These are phyloP conservation scores for Sphagnum fallax DNA, from an alignment of 228 moss, liverwort and hornwort genomes.

Conservation along the genomic window DNA sequence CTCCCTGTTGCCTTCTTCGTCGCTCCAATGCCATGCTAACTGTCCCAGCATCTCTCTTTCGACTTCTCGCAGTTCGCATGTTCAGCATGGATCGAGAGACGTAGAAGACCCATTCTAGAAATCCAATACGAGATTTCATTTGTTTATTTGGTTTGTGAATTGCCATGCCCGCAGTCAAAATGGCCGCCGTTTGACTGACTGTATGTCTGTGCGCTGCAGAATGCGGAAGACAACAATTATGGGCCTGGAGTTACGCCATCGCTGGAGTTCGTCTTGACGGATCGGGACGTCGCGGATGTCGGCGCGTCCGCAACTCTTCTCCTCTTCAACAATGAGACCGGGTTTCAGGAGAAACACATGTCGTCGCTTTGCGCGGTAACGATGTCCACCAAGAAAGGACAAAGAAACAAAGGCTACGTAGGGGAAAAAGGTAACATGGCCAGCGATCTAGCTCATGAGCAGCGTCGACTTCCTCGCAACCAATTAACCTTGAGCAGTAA, in stretches of 20 bases:
- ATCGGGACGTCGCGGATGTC: slow-evolving; percentile 4
- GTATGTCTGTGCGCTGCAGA: not conserved
- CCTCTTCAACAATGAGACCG: slow-evolving; percentile 20
- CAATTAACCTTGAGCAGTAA: not conserved
- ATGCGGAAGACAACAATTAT: slow-evolving; percentile 12
- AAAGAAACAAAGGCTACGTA: not conserved
- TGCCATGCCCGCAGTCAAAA: not conserved
- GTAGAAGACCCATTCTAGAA: too few relatives aligned
- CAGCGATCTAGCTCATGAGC: not conserved
- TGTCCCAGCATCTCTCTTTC: too few relatives aligned
- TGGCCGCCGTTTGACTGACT: not conserved
- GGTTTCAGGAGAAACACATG: slow-evolving; percentile 8
- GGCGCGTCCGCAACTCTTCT: slow-evolving; percentile 8
- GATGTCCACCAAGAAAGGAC: slow-evolving; percentile 11
- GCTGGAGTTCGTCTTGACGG: slow-evolving; percentile 14
- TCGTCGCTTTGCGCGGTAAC: slow-evolving; percentile 10
- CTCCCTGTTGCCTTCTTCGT: not conserved
- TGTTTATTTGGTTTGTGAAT: too few relatives aligned
- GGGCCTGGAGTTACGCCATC: not conserved
- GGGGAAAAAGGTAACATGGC: slow-evolving; percentile 14
- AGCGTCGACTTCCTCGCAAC: not conserved
- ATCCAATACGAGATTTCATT: too few relatives aligned
- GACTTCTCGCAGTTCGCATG: not conserved
- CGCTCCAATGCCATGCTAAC: too few relatives aligned
- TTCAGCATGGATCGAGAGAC: not conserved